Percentiles rank a stretch among this genome's conserved stretches.
phyloP scores from a whole-genome alignment of 306 rosid species.

The Gillenia trifoliata region DNA sequence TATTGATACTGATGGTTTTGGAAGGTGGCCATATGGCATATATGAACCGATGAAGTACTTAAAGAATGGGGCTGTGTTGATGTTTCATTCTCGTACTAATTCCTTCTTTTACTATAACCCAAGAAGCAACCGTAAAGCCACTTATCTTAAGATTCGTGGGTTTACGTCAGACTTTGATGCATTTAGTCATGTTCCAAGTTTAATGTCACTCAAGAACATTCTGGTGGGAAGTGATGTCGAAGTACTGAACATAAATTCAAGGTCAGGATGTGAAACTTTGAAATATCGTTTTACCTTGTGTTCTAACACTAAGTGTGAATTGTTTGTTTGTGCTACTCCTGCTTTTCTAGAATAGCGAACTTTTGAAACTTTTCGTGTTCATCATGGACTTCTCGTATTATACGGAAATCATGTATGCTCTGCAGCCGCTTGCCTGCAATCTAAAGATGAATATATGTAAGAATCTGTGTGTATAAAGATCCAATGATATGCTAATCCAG shows the following conservation, averaged over 20 bases:
- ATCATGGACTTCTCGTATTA: too few species aligned
- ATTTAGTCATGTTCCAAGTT: conserved; percentile 9
- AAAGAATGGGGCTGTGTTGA: not conserved
- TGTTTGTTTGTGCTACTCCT: too few species aligned
- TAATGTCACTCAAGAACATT: conserved; percentile 2
- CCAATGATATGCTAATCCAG: too few species aligned
- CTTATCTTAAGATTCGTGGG: not conserved
- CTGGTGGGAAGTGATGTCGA: not conserved
- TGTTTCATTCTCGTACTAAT: not conserved
- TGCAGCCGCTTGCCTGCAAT: too few species aligned
- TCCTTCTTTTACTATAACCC: not conserved
- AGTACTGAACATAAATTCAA: not conserved
- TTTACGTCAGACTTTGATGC: not conserved
- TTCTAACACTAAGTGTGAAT: too few species aligned
- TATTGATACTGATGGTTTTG: too few species aligned
- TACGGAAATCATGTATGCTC: too few species aligned
- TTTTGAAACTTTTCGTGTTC: too few species aligned
- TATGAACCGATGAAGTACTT: not conserved
- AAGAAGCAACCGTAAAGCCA: not conserved
- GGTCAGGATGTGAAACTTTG: not conserved
- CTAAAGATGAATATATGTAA: too few species aligned
- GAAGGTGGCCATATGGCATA: not conserved
- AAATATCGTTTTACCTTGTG: too few species aligned
- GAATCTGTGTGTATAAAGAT: too few species aligned
- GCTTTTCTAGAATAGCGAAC: too few species aligned